Percentiles rank a stretch among this genome's conserved stretches.
Evolutionary conservation across 192 early-diverging fungal species (phyloP).

Genomic region (Linnemannia hyalina): DNA sequence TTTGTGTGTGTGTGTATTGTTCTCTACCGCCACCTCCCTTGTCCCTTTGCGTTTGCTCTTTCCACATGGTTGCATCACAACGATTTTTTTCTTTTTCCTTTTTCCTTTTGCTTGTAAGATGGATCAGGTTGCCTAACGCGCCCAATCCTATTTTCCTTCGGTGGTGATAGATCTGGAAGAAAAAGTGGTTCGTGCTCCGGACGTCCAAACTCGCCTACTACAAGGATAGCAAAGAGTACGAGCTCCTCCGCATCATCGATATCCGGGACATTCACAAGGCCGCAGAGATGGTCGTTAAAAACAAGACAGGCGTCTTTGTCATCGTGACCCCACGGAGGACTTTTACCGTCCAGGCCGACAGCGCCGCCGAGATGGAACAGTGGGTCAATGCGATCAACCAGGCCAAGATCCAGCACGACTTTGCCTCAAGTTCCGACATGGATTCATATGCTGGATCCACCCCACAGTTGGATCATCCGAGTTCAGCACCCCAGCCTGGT

Average conservation of each 20-base stretch:
- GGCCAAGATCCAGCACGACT: slow-evolving; percentile 47
- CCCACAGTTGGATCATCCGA: slow-evolving; percentile 18
- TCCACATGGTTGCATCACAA: neutral
- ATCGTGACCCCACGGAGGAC: slow-evolving; percentile 81
- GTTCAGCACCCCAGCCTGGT: slow-evolving; percentile 8
- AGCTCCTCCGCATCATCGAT: slow-evolving; percentile 80
- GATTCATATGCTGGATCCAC: slow-evolving; percentile 38
- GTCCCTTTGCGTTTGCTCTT: neutral
- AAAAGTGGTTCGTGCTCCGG: slow-evolving; percentile 87
- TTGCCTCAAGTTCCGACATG: slow-evolving; percentile 50
- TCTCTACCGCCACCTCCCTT: neutral
- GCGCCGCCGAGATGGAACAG: slow-evolving; percentile 69
- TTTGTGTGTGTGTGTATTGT: neutral
- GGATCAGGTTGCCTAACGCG: neutral
- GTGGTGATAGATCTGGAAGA: slow-evolving; percentile 80
- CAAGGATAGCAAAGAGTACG: slow-evolving; percentile 89
- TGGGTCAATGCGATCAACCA: slow-evolving; percentile 70
- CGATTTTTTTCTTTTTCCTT: neutral
- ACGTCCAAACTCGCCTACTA: slow-evolving; percentile 86
- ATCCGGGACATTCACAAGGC: slow-evolving; percentile 78
- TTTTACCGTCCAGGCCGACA: slow-evolving; percentile 76
- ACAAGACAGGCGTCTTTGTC: slow-evolving; percentile 78
- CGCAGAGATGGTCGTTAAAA: slow-evolving; percentile 77
- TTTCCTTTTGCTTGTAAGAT: too few relatives aligned
- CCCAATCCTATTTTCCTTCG: neutral